Evolutionary conservation across 176 grass and related monocot species (phyloP).

Genomic region (Pharus latifolius): DNA sequence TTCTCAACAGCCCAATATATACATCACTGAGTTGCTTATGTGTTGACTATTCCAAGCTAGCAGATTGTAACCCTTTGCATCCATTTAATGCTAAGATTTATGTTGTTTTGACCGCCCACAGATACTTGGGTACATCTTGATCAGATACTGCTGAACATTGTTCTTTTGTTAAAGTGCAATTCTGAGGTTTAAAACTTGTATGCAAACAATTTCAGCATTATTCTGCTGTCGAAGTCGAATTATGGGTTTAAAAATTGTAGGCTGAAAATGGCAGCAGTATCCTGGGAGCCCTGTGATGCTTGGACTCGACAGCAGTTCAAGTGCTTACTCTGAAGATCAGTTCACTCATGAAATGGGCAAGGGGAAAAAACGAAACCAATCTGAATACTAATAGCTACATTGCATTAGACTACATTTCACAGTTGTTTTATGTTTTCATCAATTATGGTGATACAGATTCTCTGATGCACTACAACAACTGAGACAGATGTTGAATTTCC

Average conservation of each 20-base stretch:
- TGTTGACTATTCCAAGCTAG: background rate
- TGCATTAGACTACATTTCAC: background rate
- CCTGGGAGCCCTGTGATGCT: background rate
- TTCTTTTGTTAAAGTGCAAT: no score
- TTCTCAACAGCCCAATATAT: background rate
- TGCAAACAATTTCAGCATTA: background rate
- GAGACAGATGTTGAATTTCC: background rate
- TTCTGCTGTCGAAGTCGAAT: background rate
- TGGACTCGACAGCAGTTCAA: background rate
- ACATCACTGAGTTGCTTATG: background rate
- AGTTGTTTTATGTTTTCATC: background rate
- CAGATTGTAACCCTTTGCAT: background rate
- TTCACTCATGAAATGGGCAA: background rate
- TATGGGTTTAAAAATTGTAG: background rate
- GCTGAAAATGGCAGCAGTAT: background rate
- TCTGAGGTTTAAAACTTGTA: no score
- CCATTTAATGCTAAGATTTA: background rate
- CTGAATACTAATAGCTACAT: no score
- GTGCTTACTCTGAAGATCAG: background rate
- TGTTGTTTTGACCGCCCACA: no score
- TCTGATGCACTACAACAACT: background rate
- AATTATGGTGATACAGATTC: background rate
- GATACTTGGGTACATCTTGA: background rate
- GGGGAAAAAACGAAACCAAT: no score
- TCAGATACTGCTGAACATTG: no score